Evolutionary conservation across 345 rosid species (phyloP), one percentile per base, ranked within the genome.

Genomic region (Eucalyptus leucophloia): DNA sequence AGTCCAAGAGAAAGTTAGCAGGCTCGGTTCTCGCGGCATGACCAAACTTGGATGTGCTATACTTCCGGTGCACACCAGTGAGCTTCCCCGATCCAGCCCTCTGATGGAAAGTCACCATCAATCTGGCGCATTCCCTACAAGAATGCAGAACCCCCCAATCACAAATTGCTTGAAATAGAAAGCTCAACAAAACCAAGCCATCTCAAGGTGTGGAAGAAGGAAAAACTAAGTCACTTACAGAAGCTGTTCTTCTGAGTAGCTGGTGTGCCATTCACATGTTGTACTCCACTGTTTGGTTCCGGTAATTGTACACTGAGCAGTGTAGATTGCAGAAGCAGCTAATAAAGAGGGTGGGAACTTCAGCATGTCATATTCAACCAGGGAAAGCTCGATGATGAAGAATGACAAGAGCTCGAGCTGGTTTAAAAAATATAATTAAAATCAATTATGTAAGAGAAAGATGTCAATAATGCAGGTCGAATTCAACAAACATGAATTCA

Each of bases 321-420:
- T 96, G 88, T 93, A 95, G 81, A 96, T 91, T 54, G 98, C 95
- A 65, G 95, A 94, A 85, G 96, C 95, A 87, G 97, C 95, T 90
- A 96, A 56, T 88, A 94, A 37, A 72, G 98, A 95, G 18, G 95
- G 95, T 32, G 95, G 95, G 81, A 91, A 96, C 93, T 94, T 93
- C 19, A 96, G 93, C 98, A 92, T 94, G 69, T 91, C 92, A 69
- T 95, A 94, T 65, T 96, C 97, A 13, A 95, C 98, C 47, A 96
- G 92, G 93, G 96, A 92, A 86, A 96, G 96, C 92, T 96, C 98
- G 14, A 96, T 92, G 82, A 96, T 87, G 93, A 92, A 96, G 95
- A 95, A 95, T 9, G 97, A 92, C 23, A 97, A 93, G 86, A 96
- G 95, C 95, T 96, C 99, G 32, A 97, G 94, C 99, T 98, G 96